Base-by-base conservation (phyloP, 2,329 filamentous ascomycete genomes). In the Hortaea sp. region DNA sequence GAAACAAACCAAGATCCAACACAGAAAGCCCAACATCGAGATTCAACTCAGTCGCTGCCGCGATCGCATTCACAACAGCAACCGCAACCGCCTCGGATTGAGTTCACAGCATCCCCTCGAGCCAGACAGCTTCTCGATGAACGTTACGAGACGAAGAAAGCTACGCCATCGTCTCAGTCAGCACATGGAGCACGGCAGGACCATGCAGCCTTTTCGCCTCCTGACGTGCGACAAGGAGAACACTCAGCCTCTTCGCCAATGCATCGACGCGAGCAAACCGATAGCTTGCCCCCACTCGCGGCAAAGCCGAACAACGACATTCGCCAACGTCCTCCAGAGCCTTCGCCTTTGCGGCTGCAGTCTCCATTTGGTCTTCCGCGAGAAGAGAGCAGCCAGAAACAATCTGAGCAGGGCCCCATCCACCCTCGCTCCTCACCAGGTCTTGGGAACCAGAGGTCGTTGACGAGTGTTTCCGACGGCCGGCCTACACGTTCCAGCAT, bases 81-180 rank as follows among this genome's bases (percentile, higher is more conserved):
- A 20, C 10, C 7, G 5, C 27, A 39, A 12, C 30, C 41, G 9
- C 13, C 32, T 27, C 9, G 31, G 3, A 43, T 49, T 7, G 47
- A 43, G 29, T 43, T 43, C n/a, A 43, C 30, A 7, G 34, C 34
- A 34, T 49, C 47, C n/a, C 47, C 44, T 28, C 40, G 43, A 10
- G 41, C 47, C 7, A 10, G 13, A 27, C 46, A 48, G 42, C n/a
- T 44, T 29, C 28, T 48, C 13, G 20, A 29, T 10, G 46, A 48
- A 13, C 35, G 46, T 11, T 48, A 29, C 28, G 46, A 44, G 7
- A 13, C 37, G 10, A 12, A 10, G 7, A 39, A 12, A 7, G 10
- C 37, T 10, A n/a, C 37, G 13, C 37, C 37, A 35, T n/a, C 32
- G 32, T 35, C 32, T 35, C 20, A 28, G 12, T 13, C 31, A 5